These are phyloP conservation scores for Arthrinium puccinioides DNA, from an alignment of 2,329 filamentous ascomycete species.

Conservation along the genomic window DNA sequence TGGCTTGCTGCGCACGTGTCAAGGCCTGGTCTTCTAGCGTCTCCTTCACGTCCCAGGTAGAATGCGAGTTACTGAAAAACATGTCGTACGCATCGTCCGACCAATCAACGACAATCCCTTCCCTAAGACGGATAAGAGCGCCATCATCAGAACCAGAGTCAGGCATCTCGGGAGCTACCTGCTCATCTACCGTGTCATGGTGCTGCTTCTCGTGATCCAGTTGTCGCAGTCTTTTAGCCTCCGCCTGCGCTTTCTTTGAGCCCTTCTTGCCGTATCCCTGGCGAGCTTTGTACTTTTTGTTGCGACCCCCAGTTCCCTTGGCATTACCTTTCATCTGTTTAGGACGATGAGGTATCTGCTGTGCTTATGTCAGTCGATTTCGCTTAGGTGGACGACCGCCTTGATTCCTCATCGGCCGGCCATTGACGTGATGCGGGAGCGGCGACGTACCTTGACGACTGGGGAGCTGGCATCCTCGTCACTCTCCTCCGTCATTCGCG, in stretches of 20 bases:
- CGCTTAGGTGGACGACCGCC: too few relatives aligned
- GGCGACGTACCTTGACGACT: slow-evolving; percentile 25
- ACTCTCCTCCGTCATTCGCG: slow-evolving; percentile 53
- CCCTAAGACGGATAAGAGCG: slow-evolving; percentile 69
- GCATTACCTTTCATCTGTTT: slow-evolving; percentile 7
- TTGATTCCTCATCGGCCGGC: too few relatives aligned
- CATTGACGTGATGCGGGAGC: too few relatives aligned
- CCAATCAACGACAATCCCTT: slow-evolving; percentile 88
- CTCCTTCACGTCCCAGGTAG: slow-evolving; percentile 48
- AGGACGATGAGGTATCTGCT: slow-evolving; percentile 12
- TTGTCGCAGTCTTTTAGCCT: slow-evolving; percentile 16
- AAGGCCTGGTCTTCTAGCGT: slow-evolving; percentile 58
- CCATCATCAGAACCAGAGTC: slow-evolving; percentile 38
- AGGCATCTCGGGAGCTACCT: slow-evolving; percentile 22
- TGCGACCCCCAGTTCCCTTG: slow-evolving; percentile 25
- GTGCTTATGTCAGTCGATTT: not conserved
- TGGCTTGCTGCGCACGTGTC: slow-evolving; percentile 52
- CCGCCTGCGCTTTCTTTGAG: slow-evolving; percentile 26
- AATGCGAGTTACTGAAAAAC: slow-evolving; percentile 57
- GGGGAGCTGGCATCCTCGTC: slow-evolving; percentile 40
- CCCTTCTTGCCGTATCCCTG: slow-evolving; percentile 42
- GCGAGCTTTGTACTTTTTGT: slow-evolving; percentile 39
- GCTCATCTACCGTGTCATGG: slow-evolving; percentile 10
- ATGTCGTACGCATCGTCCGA: slow-evolving; percentile 59
- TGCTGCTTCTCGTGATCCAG: slow-evolving; percentile 27